phyloP scores from a whole-genome alignment of 331 rosid species.

The Dryas integrifolia region DNA sequence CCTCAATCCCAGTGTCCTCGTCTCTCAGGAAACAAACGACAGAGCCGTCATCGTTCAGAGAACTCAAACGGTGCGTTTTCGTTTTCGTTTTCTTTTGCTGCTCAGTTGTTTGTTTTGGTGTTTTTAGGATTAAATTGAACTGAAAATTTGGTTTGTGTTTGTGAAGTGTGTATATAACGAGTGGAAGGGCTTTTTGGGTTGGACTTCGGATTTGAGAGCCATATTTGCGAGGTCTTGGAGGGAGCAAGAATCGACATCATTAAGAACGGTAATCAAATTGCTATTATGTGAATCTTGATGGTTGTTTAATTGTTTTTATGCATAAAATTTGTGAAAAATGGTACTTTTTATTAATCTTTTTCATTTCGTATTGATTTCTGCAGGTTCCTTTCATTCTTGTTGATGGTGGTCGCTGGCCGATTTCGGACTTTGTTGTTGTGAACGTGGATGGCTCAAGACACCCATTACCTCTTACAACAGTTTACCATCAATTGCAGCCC shows the following conservation, averaged over 20 bases:
- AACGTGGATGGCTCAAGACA: slow-evolving; percentile 71
- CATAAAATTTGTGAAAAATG: background rate
- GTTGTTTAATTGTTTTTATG: background rate
- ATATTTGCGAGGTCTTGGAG: slow-evolving; percentile 64
- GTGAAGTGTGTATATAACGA: slow-evolving; percentile 72
- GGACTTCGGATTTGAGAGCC: slow-evolving; percentile 81
- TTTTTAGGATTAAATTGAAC: slow-evolving; percentile 3
- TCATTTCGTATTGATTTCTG: background rate
- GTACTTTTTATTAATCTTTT: slow-evolving; percentile 1
- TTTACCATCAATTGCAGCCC: slow-evolving; percentile 70
- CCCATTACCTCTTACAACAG: slow-evolving; percentile 68
- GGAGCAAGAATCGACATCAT: slow-evolving; percentile 52
- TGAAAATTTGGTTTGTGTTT: slow-evolving; percentile 6
- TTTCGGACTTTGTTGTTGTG: slow-evolving; percentile 49
- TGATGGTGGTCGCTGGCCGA: slow-evolving; percentile 45
- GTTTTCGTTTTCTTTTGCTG: background rate
- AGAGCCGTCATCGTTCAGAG: slow-evolving; percentile 71
- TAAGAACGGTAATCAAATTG: slow-evolving; percentile 51
- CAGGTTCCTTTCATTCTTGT: slow-evolving; percentile 84
- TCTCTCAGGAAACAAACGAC: slow-evolving; percentile 65
- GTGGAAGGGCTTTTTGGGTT: slow-evolving; percentile 77
- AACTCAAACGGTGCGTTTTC: slow-evolving; percentile 60
- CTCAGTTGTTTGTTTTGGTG: background rate
- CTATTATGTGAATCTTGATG: background rate
- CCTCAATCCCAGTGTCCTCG: slow-evolving; percentile 44